Evolutionary conservation across 345 rosid species (phyloP), one percentile per base, ranked within the genome.

Genomic region (Lenwebbia sp.): DNA sequence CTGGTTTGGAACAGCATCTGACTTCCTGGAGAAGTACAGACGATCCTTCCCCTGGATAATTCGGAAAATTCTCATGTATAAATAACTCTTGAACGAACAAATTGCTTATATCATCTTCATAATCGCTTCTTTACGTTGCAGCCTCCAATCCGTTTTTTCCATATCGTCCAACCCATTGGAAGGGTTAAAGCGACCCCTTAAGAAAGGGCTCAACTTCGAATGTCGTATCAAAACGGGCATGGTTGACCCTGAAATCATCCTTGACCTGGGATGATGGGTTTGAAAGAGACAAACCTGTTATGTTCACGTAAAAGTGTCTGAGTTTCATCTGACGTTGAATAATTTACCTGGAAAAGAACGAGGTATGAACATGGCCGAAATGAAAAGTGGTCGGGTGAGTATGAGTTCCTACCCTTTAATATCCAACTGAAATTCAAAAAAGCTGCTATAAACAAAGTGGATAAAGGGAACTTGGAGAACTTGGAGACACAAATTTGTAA

Each of bases 1-100:
- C 82, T 1, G 83, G 88, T 40, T 8, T 85, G 1, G 82, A 89
- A 17, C 62, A 87, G 70, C 82, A 76, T 26, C 19, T 89, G n/a
- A 86, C 82, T 22, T 89, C 91, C 2, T 90, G 94, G 94, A 87
- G 17, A 55, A 88, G 82, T 30, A 3, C 6, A 2, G 86, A 89
- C 1, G 91, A 91, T 83, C 93, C 93, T 7, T 83, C 87, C 47
- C 47, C 47, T 6, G 47, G 47, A 44, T 44, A 44, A 44, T 44
- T 44, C 47, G 47, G 6, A 51, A 51, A 51, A 51, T 51, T 51
- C 53, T 13, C 52, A 50, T 50, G 13, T 50, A 50, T 50, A 50
- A 50, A 50, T 50, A 51, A 51, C 53, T 51, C 53, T 51, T 51
- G 53, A 51, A 51, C 53, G 53, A 14, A 51, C 53, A 51, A 51